Evolutionary conservation across 108 stramenopile genomes (phyloP), one percentile per base, ranked within the genome.

Genomic region (Cyclostephanos invisitatus): DNA sequence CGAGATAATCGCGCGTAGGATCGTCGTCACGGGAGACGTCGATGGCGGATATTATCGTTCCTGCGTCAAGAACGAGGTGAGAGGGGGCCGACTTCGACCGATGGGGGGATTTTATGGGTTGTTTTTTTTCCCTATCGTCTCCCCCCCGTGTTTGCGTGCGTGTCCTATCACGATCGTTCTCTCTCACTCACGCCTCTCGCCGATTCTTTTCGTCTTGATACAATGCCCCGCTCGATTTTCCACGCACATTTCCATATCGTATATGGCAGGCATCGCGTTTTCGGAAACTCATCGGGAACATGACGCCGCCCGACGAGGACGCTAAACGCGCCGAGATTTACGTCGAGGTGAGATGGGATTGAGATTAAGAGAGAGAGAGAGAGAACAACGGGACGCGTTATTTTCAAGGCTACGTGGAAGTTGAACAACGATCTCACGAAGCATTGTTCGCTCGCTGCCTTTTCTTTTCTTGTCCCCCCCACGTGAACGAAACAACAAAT

Each of bases 21-120:
- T 94, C 49, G 61, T 85, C 17, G 89, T 94, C 0, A 65, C 48
- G 17, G 92, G 92, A 2, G 92, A 86, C 69, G 92, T 94, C 2
- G 66, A 88, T 50, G 92, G 92, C 20, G 92, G 92, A 37, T 94
- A 94, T 58, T 87, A 85, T 48, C 85, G 92, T 37, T 72, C 90
- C 11, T 94, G 92, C 72, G 87, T 94, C 27, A 76, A 73, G 14
- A 94, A 94, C 65, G 92, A 94, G 84, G 92, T 85, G 48, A 42
- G 88, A 68, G n/a, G n/a, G n/a, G n/a, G n/a, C n/a, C n/a, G n/a
- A n/a, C n/a, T n/a, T n/a, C n/a, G n/a, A n/a, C n/a, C n/a, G n/a
- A n/a, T n/a, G n/a, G n/a, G n/a, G n/a, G n/a, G n/a, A 3, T 32
- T 32, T 32, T 32, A 4, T 4, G 3, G 42, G 47, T 2, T 15